A percentile compares a stretch with the other conserved stretches of the same genome.
phyloP scores from a whole-genome alignment of 768 basidiomycete genomes.

The Pleurotus giganteus region DNA sequence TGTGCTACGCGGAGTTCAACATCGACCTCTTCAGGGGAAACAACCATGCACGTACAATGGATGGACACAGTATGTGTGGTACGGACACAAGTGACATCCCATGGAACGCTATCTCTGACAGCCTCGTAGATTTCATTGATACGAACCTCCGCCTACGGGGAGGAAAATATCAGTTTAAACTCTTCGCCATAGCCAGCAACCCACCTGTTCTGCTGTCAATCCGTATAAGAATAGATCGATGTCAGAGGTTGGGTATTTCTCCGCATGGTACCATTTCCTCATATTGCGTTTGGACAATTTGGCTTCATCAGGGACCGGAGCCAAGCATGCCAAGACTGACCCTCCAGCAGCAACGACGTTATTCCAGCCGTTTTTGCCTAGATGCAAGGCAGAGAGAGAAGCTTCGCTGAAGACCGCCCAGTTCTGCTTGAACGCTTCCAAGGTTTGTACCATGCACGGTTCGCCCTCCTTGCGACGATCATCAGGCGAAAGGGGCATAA shows the following conservation, averaged over 20 bases:
- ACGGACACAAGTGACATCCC: constrained; percentile 67
- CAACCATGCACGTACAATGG: constrained; percentile 50
- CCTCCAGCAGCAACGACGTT: constrained; percentile 65
- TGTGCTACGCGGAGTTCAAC: constrained; percentile 36
- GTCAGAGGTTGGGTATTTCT: constrained; percentile 58
- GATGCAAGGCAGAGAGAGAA: constrained; percentile 52
- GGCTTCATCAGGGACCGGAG: constrained; percentile 45
- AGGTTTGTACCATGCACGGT: constrained; percentile 43
- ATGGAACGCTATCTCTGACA: constrained; percentile 62
- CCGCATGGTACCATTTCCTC: constrained; percentile 55
- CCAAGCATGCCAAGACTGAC: constrained; percentile 54
- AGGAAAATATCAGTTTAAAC: neutral
- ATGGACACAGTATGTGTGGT: constrained; percentile 67
- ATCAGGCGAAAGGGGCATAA: constrained; percentile 48
- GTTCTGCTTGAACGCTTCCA: constrained; percentile 63
- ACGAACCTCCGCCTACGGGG: constrained; percentile 52
- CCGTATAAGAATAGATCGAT: constrained; percentile 65
- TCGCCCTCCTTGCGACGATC: constrained; percentile 48
- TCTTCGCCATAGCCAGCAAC: constrained; percentile 7
- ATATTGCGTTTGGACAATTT: constrained; percentile 54
- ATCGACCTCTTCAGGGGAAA: neutral
- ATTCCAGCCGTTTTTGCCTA: constrained; percentile 42
- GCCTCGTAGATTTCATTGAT: constrained; percentile 59
- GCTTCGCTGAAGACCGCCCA: constrained; percentile 65
- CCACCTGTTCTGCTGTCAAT: constrained; percentile 50